Percentiles rank a stretch among this genome's conserved stretches.
phyloP scores from a whole-genome alignment of 1,284 basidiomycete genomes.

The Marasmius fiardii region DNA sequence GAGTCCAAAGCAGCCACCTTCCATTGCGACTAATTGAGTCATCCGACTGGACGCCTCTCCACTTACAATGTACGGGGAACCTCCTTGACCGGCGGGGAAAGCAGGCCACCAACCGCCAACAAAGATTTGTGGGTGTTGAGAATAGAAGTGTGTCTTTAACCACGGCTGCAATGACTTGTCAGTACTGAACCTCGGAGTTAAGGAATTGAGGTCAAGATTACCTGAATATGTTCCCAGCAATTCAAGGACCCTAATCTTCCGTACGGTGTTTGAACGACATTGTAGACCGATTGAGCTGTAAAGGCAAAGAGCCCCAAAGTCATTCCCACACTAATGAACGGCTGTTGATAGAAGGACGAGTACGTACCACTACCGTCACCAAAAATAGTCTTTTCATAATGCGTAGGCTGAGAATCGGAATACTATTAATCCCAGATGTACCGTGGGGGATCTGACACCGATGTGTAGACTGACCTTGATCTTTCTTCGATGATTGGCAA shows the following conservation, averaged over 20 bases:
- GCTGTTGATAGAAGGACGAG: not conserved
- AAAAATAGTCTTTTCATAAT: constrained; percentile 28
- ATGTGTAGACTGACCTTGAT: constrained; percentile 23
- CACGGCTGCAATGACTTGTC: constrained; percentile 17
- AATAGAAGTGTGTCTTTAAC: constrained; percentile 27
- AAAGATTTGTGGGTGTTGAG: constrained; percentile 26
- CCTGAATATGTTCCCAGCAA: constrained; percentile 30
- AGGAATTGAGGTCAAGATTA: not conserved
- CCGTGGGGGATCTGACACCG: too few species aligned
- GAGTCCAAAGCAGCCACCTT: constrained; percentile 27
- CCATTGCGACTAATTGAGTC: constrained; percentile 26
- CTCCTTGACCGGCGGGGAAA: constrained; percentile 20
- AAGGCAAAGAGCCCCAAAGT: not conserved
- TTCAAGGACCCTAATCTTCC: constrained; percentile 27
- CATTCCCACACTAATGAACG: too few species aligned
- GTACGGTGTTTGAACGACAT: constrained; percentile 27
- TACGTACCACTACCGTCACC: constrained; percentile 27
- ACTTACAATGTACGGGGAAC: constrained; percentile 24
- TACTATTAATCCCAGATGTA: not conserved
- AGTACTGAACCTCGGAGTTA: not conserved
- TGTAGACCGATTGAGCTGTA: constrained; percentile 24
- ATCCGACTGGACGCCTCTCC: constrained; percentile 26
- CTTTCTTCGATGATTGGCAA: constrained; percentile 29
- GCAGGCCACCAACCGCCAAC: constrained; percentile 28
- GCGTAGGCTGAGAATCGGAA: constrained; percentile 20